Conservation (phyloP, 1,284 basidiomycete genomes). For the Inonotus obliquus region DNA sequence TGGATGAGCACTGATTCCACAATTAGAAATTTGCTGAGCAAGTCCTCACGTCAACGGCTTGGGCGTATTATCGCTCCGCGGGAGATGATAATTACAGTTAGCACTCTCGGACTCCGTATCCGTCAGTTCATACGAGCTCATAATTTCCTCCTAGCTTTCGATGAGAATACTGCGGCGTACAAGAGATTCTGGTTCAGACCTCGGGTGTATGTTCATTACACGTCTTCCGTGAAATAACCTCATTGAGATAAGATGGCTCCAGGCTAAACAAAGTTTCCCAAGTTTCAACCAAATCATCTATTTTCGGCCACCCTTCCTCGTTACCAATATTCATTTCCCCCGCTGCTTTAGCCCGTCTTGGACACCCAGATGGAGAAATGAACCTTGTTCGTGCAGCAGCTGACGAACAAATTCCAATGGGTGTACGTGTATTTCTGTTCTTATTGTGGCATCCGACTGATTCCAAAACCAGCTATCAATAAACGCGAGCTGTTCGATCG, state of each 20-base stretch:
- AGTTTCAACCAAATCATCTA: slow-evolving; percentile 32
- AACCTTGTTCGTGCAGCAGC: slow-evolving; percentile 54
- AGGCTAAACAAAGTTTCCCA: slow-evolving; percentile 32
- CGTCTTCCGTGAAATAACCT: not conserved
- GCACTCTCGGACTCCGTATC: slow-evolving; percentile 14
- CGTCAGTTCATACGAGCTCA: not conserved
- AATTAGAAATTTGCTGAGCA: slow-evolving; percentile 29
- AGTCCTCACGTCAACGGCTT: slow-evolving; percentile 38
- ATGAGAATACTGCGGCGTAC: slow-evolving; percentile 42
- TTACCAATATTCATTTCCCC: slow-evolving; percentile 50
- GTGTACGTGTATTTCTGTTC: slow-evolving; percentile 33
- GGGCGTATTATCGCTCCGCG: slow-evolving; percentile 47
- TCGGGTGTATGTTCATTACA: slow-evolving; percentile 31
- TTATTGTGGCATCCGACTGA: not conserved
- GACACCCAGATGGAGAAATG: slow-evolving; percentile 61
- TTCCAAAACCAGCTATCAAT: slow-evolving; percentile 41
- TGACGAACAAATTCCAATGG: slow-evolving; percentile 53
- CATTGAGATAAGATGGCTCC: not conserved
- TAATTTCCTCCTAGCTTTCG: slow-evolving; percentile 29
- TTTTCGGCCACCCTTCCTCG: slow-evolving; percentile 38
- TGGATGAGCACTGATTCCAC: not conserved
- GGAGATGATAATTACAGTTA: slow-evolving; percentile 43
- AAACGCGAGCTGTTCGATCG: slow-evolving; percentile 48
- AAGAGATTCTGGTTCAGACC: slow-evolving; percentile 48
- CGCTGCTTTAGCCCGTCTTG: slow-evolving; percentile 57